phyloP scores from a whole-genome alignment of 108 stramenopile genomes.

The Epithemia pelagica region DNA sequence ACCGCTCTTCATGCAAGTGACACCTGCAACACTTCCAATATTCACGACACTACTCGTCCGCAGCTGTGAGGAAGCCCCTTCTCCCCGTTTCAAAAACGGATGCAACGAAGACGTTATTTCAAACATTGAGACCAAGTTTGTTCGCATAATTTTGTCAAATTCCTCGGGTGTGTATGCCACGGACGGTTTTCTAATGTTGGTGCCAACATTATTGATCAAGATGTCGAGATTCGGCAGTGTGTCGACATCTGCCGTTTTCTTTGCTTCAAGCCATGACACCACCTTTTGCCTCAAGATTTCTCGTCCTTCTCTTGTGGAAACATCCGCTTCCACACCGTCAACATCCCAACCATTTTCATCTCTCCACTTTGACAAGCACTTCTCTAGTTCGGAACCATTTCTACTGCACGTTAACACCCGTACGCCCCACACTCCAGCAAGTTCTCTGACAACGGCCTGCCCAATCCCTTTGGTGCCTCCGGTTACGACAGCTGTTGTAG shows the following conservation, averaged over 20 bases:
- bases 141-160: conserved; percentile 67
- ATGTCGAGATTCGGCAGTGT: conserved; percentile 52
- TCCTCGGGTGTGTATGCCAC: conserved; percentile 85
- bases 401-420: conserved; percentile 63
- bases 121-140: conserved; percentile 81
- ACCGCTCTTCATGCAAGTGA: conserved; percentile 85
- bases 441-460: conserved; percentile 47
- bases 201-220: conserved; percentile 95
- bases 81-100: conserved; percentile 49
- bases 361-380: conserved; percentile 55
- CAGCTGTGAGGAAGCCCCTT: conserved; percentile 8
- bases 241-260: neutral
- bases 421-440: conserved; percentile 35
- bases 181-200: conserved; percentile 85
- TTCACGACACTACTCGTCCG: conserved; percentile 73
- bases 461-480: conserved; percentile 84
- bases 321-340: conserved; percentile 63
- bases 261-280: conserved; percentile 27
- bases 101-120: conserved; percentile 57
- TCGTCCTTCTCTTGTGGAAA: conserved; percentile 55
- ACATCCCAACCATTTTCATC: conserved; percentile 49
- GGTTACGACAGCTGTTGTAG: conserved; percentile 65
- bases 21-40: conserved; percentile 90
- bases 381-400: conserved; percentile 50
- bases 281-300: conserved; percentile 38